Evolutionary conservation across 2,329 filamentous ascomycete species (phyloP).

Genomic region (Fusarium xyrophilum): DNA sequence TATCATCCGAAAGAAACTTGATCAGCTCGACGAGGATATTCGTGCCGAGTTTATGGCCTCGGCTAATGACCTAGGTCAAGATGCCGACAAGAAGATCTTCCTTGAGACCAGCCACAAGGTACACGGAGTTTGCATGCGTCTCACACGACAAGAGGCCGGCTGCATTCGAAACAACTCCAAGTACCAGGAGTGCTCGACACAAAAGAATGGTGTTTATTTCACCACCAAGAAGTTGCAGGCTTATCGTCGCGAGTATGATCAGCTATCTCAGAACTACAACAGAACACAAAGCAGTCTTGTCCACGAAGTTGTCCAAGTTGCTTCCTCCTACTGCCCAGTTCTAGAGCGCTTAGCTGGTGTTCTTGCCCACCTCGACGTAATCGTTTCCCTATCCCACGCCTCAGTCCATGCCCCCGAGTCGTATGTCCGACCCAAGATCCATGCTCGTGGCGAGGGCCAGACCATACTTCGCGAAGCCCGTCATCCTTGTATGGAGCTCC

Average conservation of each 20-base stretch:
- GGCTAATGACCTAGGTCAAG: constrained; percentile 82
- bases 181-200: constrained; percentile 95
- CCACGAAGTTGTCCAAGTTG: constrained; percentile 89
- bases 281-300: constrained; percentile 91
- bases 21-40: constrained; percentile 83
- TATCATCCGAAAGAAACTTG: constrained; percentile 89
- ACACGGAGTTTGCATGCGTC: constrained; percentile 94
- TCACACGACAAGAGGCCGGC: constrained; percentile 88
- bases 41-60: constrained; percentile 79
- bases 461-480: constrained; percentile 92
- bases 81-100: constrained; percentile 98
- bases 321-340: constrained; percentile 92
- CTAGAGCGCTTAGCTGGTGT: constrained; percentile 88
- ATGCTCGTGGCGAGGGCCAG: constrained; percentile 84
- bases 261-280: constrained; percentile 93
- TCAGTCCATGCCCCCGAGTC: constrained; percentile 91
- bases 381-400: constrained; percentile 90
- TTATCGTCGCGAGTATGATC: constrained; percentile 88
- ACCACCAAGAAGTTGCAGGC: constrained; percentile 83
- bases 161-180: constrained; percentile 90
- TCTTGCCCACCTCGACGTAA: constrained; percentile 92
- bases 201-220: constrained; percentile 99
- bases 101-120: constrained; percentile 89
- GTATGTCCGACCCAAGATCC: constrained; percentile 90
- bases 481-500: constrained; percentile 98